Conservation (phyloP, 2,329 filamentous ascomycete species). For the Huntiella bhutanensis region DNA sequence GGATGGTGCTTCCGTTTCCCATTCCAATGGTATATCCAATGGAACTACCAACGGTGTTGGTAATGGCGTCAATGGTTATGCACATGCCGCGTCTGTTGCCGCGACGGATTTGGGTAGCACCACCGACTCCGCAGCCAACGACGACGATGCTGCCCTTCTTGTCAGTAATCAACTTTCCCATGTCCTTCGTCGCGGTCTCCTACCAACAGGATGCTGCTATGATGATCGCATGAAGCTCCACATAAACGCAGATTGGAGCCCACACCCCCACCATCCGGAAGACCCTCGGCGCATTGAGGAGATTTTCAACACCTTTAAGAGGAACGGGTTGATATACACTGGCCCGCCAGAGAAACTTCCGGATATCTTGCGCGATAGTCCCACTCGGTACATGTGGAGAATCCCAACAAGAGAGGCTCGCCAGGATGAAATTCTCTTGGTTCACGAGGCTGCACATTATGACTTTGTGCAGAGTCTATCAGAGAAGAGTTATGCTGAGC, state of each 20-base stretch:
- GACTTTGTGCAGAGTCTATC: conserved; percentile 50
- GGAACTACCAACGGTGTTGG: background rate
- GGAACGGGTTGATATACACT: conserved; percentile 55
- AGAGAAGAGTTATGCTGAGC: conserved; percentile 37
- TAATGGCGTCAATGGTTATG: background rate
- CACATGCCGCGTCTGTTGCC: conserved; percentile 3
- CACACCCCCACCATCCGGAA: conserved; percentile 72
- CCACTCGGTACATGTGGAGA: conserved; percentile 49
- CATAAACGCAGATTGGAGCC: conserved; percentile 59
- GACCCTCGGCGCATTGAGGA: conserved; percentile 82
- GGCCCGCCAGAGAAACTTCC: conserved; percentile 36
- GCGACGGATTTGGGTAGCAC: conserved; percentile 10
- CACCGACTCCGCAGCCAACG: conserved; percentile 11
- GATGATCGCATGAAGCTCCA: conserved; percentile 94
- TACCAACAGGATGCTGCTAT: conserved; percentile 67
- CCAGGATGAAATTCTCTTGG: conserved; percentile 57
- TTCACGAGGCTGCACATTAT: conserved; percentile 63
- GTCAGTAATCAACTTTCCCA: conserved; percentile 16
- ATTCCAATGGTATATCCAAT: background rate
- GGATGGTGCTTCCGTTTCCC: conserved; percentile 13
- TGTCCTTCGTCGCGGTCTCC: conserved; percentile 26
- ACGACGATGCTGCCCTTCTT: conserved; percentile 13
- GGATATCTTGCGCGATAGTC: conserved; percentile 31
- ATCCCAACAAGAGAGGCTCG: conserved; percentile 66
- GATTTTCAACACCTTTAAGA: conserved; percentile 78